Conservation (phyloP, 2,329 filamentous ascomycete species). For the Aphanocladium album region DNA sequence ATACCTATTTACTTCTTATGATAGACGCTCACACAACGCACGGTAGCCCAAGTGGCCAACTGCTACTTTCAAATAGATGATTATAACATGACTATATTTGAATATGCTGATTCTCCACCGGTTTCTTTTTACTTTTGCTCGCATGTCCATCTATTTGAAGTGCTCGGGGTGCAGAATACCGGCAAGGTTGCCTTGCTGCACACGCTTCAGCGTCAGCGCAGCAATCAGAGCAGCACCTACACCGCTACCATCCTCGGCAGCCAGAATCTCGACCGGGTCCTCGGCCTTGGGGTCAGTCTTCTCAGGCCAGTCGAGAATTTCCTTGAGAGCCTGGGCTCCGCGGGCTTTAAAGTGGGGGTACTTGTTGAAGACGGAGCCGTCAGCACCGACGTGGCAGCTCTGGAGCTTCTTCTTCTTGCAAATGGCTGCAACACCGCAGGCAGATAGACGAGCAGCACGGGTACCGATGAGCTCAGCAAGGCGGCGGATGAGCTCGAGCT, state of each 20-base stretch:
- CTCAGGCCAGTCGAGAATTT: constrained; percentile 89
- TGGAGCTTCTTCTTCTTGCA: constrained; percentile 92
- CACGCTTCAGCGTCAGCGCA: constrained; percentile 60
- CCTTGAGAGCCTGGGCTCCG: constrained; percentile 80
- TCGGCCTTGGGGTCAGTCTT: constrained; percentile 65
- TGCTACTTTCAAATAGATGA: neutral
- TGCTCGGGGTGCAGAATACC: constrained; percentile 63
- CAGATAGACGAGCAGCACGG: constrained; percentile 84
- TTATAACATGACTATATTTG: neutral
- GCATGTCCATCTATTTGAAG: constrained; percentile 39
- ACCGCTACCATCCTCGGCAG: constrained; percentile 92
- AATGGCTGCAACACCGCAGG: constrained; percentile 93
- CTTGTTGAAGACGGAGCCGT: constrained; percentile 98
- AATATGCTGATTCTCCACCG: neutral
- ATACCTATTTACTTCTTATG: constrained; percentile 1
- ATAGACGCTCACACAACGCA: neutral
- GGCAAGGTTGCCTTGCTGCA: constrained; percentile 57
- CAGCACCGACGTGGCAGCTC: constrained; percentile 88
- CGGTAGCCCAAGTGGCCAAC: neutral
- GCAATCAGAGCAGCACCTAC: constrained; percentile 97
- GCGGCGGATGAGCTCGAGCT: constrained; percentile 84
- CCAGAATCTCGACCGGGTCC: constrained; percentile 81
- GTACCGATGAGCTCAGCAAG: constrained; percentile 93
- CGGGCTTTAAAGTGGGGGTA: constrained; percentile 97
- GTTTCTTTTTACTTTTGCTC: too few relatives aligned